Conservation (phyloP, 768 basidiomycete species). For the Myochromella boudieri region DNA sequence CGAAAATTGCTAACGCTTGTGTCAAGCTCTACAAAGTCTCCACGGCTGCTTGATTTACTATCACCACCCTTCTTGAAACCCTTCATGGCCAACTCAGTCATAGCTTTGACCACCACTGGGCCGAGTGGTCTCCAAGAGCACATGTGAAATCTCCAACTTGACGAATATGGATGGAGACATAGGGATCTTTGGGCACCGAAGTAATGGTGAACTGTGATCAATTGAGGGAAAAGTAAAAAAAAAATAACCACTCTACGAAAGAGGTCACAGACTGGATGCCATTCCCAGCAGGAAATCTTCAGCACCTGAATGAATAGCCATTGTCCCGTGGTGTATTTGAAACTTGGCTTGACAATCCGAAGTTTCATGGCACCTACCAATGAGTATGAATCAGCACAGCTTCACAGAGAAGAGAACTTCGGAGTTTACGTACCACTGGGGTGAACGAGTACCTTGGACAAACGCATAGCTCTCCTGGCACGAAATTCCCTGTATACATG, state of each 20-base stretch:
- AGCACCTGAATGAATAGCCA: conserved; percentile 92
- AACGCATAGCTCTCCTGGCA: conserved; percentile 70
- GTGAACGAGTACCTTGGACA: conserved; percentile 87
- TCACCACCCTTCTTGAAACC: conserved; percentile 73
- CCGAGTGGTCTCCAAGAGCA: conserved; percentile 79
- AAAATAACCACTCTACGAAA: conserved; percentile 5
- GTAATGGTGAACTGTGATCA: conserved; percentile 89
- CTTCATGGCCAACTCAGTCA: conserved; percentile 79
- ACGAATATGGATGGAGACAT: conserved; percentile 88
- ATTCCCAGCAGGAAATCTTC: conserved; percentile 79
- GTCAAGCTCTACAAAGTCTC: conserved; percentile 82
- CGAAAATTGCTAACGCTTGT: conserved; percentile 41
- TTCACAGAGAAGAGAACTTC: background rate
- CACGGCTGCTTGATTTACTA: conserved; percentile 50
- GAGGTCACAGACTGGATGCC: conserved; percentile 83
- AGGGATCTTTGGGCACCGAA: conserved; percentile 92
- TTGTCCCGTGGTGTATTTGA: conserved; percentile 89
- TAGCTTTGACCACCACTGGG: conserved; percentile 70
- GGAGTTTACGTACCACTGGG: conserved; percentile 64
- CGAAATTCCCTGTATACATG: conserved; percentile 83
- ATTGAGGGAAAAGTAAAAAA: too few species aligned
- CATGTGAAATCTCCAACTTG: conserved; percentile 91
- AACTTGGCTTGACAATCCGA: conserved; percentile 86
- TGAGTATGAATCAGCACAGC: conserved; percentile 7
- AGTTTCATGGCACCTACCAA: conserved; percentile 84